Percentiles rank a stretch among this genome's conserved stretches.
Conservation (phyloP, 2,329 filamentous ascomycete species). For the Chalara sp. region DNA sequence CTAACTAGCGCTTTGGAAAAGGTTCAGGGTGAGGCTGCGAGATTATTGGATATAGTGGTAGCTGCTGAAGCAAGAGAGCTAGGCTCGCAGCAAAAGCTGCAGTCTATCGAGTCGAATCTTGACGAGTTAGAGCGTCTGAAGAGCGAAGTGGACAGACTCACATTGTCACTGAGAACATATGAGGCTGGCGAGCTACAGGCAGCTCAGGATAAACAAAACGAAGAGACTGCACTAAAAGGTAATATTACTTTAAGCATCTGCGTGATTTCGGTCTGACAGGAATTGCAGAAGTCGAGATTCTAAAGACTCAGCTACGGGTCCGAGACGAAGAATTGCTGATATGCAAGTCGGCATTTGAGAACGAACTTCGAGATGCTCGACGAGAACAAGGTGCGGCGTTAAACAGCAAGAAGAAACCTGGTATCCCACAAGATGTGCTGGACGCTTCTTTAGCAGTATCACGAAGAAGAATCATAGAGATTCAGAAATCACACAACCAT, state of each 20-base stretch:
- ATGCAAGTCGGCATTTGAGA: slow-evolving; percentile 36
- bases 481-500: slow-evolving; percentile 45
- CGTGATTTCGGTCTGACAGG: too few relatives aligned
- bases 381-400: slow-evolving; percentile 10
- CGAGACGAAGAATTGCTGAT: slow-evolving; percentile 41
- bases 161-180: slow-evolving; percentile 53
- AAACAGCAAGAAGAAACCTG: slow-evolving; percentile 3
- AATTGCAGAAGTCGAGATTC: slow-evolving; percentile 42
- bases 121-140: slow-evolving; percentile 55
- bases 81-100: slow-evolving; percentile 54
- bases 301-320: slow-evolving; percentile 50
- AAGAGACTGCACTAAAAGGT: slow-evolving; percentile 46
- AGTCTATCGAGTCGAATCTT: slow-evolving; percentile 53
- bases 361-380: slow-evolving; percentile 40
- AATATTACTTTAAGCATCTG: neutral
- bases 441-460: slow-evolving; percentile 14
- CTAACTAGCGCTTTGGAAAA: slow-evolving; percentile 52
- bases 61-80: slow-evolving; percentile 64
- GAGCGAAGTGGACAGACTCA: slow-evolving; percentile 51
- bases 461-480: slow-evolving; percentile 33
- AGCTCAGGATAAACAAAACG: slow-evolving; percentile 39
- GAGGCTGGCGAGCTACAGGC: slow-evolving; percentile 57
- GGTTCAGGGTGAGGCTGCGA: slow-evolving; percentile 53
- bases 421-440: slow-evolving; percentile 10
- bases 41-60: slow-evolving; percentile 59